These are phyloP conservation scores for Podaxis pistillaris DNA, from an alignment of 768 basidiomycete species.

Conservation along the genomic window DNA sequence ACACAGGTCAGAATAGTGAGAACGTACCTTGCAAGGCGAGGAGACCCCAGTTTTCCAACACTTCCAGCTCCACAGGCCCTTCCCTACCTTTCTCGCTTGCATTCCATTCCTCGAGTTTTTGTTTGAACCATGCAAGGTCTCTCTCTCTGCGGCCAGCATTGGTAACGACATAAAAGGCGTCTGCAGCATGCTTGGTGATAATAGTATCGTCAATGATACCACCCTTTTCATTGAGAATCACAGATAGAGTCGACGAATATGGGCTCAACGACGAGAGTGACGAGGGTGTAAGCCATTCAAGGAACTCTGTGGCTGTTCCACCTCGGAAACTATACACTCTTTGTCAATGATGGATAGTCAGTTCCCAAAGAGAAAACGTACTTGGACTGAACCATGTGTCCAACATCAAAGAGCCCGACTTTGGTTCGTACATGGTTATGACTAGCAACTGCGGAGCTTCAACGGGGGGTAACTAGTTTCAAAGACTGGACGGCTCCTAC, in stretches of 20 bases:
- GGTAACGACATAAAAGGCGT: slow-evolving; percentile 92
- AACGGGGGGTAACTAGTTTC: background rate
- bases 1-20: background rate
- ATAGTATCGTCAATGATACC: slow-evolving; percentile 97
- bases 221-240: slow-evolving; percentile 83
- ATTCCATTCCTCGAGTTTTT: slow-evolving; percentile 80
- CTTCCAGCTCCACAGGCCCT: slow-evolving; percentile 75
- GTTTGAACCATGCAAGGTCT: slow-evolving; percentile 76
- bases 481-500: slow-evolving; percentile 29
- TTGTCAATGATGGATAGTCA: slow-evolving; percentile 4
- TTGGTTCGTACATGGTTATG: slow-evolving; percentile 84
- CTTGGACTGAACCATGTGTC: slow-evolving; percentile 97
- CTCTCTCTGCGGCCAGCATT: slow-evolving; percentile 86
- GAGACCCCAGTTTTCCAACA: slow-evolving; percentile 83
- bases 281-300: slow-evolving; percentile 89
- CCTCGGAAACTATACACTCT: slow-evolving; percentile 73
- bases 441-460: slow-evolving; percentile 62
- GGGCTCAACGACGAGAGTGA: slow-evolving; percentile 65
- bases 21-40: slow-evolving; percentile 85
- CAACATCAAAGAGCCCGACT: slow-evolving; percentile 93
- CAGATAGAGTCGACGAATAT: slow-evolving; percentile 82
- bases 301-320: slow-evolving; percentile 70
- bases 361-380: slow-evolving; percentile 29
- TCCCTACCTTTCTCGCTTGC: slow-evolving; percentile 43
- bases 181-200: slow-evolving; percentile 78